These are phyloP conservation scores for Tremellales sp. DNA, from an alignment of 1,284 basidiomycete genomes.

Conservation along the genomic window DNA sequence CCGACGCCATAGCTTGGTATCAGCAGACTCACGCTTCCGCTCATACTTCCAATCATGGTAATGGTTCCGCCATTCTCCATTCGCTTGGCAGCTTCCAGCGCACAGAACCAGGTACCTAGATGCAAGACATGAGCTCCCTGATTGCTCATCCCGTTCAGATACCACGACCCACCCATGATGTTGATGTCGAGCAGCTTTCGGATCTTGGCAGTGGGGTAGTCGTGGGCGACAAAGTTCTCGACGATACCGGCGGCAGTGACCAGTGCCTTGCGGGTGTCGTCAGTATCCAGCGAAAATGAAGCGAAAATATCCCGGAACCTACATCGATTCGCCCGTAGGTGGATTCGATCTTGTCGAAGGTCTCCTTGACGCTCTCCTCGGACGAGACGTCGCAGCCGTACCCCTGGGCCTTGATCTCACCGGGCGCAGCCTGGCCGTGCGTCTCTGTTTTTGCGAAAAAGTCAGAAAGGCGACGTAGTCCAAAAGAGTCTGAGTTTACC, in stretches of 20 bases:
- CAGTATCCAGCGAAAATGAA: not conserved
- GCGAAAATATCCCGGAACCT: conserved; percentile 7
- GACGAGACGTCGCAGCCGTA: conserved; percentile 84
- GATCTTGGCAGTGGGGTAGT: conserved; percentile 81
- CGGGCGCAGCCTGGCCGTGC: conserved; percentile 59
- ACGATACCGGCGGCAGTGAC: conserved; percentile 89
- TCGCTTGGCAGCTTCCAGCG: conserved; percentile 76
- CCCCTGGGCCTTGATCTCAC: conserved; percentile 68
- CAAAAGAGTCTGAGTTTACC: conserved; percentile 40
- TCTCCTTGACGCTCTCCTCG: conserved; percentile 70
- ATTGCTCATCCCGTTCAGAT: not conserved
- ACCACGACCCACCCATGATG: conserved; percentile 64
- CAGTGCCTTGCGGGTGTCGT: conserved; percentile 48
- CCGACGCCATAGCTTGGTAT: not conserved
- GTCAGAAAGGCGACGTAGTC: conserved; percentile 1
- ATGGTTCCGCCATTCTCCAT: conserved; percentile 69
- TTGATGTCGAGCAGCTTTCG: conserved; percentile 87
- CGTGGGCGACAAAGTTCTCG: conserved; percentile 85
- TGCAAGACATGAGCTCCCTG: not conserved
- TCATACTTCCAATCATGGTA: conserved; percentile 87
- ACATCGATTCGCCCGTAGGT: conserved; percentile 78
- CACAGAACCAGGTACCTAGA: conserved; percentile 72
- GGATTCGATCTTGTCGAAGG: conserved; percentile 63
- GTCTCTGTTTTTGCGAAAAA: conserved; percentile 50
- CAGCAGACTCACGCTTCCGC: conserved; percentile 63